These are phyloP conservation scores for Kuraishia hungarica DNA, from an alignment of 805 yeast genomes.

Conservation along the genomic window DNA sequence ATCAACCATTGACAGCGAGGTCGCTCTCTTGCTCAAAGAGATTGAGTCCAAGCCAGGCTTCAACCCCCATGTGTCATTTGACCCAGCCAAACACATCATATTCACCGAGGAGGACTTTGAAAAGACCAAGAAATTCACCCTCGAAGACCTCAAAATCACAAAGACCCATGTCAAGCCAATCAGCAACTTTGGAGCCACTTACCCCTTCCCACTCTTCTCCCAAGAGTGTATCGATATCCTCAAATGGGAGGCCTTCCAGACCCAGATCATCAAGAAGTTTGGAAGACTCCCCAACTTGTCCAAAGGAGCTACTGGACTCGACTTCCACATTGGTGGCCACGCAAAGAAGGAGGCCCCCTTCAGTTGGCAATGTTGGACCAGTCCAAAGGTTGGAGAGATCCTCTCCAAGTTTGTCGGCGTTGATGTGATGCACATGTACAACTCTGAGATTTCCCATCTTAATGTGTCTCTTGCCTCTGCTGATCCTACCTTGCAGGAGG, in stretches of 20 bases:
- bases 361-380: slow-evolving; percentile 47
- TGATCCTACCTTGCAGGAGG: background rate
- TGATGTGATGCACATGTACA: slow-evolving; percentile 44
- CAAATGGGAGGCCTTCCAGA: slow-evolving; percentile 35
- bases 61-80: slow-evolving; percentile 23
- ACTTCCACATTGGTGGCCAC: slow-evolving; percentile 39
- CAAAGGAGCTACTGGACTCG: slow-evolving; percentile 27
- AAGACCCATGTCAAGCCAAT: slow-evolving; percentile 27
- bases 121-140: slow-evolving; percentile 26
- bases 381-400: slow-evolving; percentile 45
- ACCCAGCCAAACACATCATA: slow-evolving; percentile 27
- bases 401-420: slow-evolving; percentile 49
- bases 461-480: slow-evolving; percentile 31
- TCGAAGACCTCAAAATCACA: slow-evolving; percentile 26
- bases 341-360: slow-evolving; percentile 35
- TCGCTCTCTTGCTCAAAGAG: slow-evolving; percentile 9
- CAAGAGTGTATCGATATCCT: slow-evolving; percentile 41
- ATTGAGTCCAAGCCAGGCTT: slow-evolving; percentile 14
- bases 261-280: slow-evolving; percentile 27
- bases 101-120: slow-evolving; percentile 28
- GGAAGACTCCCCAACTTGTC: slow-evolving; percentile 28
- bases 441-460: slow-evolving; percentile 46
- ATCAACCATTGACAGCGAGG: slow-evolving; percentile 18
- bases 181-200: slow-evolving; percentile 31
- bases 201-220: slow-evolving; percentile 44